Percentiles rank a stretch among this genome's conserved stretches.
phyloP scores from a whole-genome alignment of 495 filamentous ascomycete genomes.

The Podospora pseudopauciseta region DNA sequence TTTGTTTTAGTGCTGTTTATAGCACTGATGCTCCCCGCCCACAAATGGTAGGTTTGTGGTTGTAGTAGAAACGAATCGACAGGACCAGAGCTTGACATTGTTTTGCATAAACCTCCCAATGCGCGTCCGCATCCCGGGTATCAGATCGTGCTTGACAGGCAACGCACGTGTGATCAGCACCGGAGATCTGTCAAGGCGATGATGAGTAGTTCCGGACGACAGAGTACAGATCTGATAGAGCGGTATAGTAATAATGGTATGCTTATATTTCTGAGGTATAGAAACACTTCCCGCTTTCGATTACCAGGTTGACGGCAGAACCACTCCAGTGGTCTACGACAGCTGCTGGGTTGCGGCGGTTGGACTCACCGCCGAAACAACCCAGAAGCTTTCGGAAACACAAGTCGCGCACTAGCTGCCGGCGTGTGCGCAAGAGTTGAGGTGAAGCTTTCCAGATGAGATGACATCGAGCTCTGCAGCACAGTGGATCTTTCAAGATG shows the following conservation, averaged over 20 bases:
- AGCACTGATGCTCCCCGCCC: neutral
- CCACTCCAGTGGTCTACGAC: neutral
- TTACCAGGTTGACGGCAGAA: neutral
- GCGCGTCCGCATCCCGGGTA: constrained; percentile 13
- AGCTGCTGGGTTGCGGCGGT: neutral
- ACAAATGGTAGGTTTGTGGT: neutral
- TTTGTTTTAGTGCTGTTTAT: neutral
- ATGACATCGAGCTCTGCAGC: neutral
- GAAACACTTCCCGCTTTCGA: neutral
- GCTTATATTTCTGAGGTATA: neutral
- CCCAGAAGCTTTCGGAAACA: neutral
- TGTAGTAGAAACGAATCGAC: neutral
- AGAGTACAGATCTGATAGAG: neutral
- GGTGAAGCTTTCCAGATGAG: neutral
- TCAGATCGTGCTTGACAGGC: constrained; percentile 9
- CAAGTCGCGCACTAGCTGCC: neutral
- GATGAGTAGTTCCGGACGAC: neutral
- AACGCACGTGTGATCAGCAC: constrained; percentile 15
- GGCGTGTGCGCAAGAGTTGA: neutral
- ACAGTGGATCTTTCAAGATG: neutral
- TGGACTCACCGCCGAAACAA: neutral
- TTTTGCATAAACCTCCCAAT: constrained; percentile 11
- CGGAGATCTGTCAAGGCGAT: constrained; percentile 5
- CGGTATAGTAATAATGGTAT: neutral
- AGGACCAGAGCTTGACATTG: constrained; percentile 4